Percentiles rank a stretch among this genome's conserved stretches.
Evolutionary conservation across 139 green algal species (phyloP).

Genomic region (Closterium sp.): DNA sequence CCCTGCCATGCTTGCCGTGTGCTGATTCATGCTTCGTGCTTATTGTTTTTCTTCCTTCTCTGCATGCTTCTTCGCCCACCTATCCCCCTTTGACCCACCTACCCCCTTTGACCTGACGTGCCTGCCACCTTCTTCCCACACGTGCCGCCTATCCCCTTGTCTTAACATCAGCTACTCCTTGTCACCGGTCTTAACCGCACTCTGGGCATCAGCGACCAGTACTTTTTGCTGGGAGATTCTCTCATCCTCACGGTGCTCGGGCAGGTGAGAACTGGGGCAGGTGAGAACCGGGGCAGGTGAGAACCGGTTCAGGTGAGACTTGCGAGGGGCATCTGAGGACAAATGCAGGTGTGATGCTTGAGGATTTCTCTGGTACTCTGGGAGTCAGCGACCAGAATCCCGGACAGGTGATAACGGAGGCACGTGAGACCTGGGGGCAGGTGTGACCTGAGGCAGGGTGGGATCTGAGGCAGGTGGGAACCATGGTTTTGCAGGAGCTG

Average conservation of each 20-base stretch:
- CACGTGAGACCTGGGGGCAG: neutral
- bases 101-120: too few relatives aligned
- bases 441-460: too few relatives aligned
- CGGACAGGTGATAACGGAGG: neutral
- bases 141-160: neutral
- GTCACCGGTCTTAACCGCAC: constrained; percentile 59
- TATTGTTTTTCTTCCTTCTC: neutral
- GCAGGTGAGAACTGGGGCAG: constrained; percentile 57
- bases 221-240: constrained; percentile 88
- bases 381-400: too few relatives aligned
- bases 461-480: too few relatives aligned
- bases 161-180: constrained; percentile 68
- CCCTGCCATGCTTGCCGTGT: too few relatives aligned
- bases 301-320: neutral
- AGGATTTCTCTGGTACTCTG: too few relatives aligned
- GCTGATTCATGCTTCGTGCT: too few relatives aligned
- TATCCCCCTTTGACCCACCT: too few relatives aligned
- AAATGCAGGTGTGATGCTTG: neutral
- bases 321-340: neutral
- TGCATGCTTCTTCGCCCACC: too few relatives aligned
- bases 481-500: too few relatives aligned
- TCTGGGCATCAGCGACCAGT: constrained; percentile 70
- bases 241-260: constrained; percentile 91
- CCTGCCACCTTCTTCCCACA: too few relatives aligned
- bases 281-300: too few relatives aligned